Conservation (phyloP, 2,329 filamentous ascomycete species). For the Podosphaera fusca region DNA sequence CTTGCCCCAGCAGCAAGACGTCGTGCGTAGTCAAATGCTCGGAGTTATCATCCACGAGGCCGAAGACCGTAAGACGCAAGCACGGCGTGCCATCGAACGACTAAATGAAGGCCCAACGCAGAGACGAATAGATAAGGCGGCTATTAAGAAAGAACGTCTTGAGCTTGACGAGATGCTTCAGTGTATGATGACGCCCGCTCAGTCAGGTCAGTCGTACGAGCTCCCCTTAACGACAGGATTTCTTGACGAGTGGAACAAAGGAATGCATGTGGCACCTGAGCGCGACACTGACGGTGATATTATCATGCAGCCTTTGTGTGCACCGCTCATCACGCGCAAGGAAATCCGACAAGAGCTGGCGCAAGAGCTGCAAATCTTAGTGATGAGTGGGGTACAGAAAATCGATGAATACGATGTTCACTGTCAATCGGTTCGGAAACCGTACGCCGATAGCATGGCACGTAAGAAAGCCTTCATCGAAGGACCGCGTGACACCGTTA, state of each 20-base stretch:
- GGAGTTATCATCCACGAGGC: background rate
- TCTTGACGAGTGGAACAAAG: background rate
- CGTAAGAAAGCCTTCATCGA: background rate
- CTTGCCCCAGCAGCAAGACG: background rate
- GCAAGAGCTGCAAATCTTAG: background rate
- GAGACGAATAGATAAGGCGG: background rate
- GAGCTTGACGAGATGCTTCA: background rate
- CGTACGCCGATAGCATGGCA: slow-evolving; percentile 2
- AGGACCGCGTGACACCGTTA: too few species aligned
- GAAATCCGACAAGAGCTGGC: background rate
- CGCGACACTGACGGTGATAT: background rate
- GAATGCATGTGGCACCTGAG: background rate
- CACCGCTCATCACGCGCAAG: background rate
- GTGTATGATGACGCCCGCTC: background rate
- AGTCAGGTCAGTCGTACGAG: background rate
- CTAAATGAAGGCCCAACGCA: too few species aligned
- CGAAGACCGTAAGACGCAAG: background rate
- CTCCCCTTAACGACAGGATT: background rate
- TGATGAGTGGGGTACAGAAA: background rate
- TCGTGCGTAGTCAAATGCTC: slow-evolving; percentile 1
- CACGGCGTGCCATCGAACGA: background rate
- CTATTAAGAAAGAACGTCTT: background rate
- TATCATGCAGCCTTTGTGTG: background rate
- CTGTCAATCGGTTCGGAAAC: background rate
- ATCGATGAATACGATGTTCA: background rate